Evolutionary conservation across 257 asterid genomes (phyloP), one percentile per base, ranked within the genome.

Genomic region (Solanum piurae): DNA sequence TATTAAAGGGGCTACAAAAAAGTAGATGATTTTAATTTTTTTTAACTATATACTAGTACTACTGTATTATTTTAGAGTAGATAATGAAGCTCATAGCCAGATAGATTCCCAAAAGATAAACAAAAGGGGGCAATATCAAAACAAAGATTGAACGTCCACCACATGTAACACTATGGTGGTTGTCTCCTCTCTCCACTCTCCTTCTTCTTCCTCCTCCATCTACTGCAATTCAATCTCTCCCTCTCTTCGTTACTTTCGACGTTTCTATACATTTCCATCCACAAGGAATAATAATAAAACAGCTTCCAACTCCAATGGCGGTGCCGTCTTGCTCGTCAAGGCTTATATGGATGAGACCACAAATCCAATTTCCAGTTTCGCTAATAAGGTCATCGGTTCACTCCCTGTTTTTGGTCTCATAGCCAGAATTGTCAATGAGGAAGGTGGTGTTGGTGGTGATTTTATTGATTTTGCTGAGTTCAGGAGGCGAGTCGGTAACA

Each of bases 371-470:
- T 92, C 98, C 76, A 93, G 95, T 31, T 91, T 96, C 73, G 98
- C 92, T 38, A 97, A 88, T 20, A 97, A 96, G 83, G 91, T 97
- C 79, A 92, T 97, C 66, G 99, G 99, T 71, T 89, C 98, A 7
- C 98, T 97, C 20, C 99, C 99, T 9, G 96, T 97, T 40, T 62
- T 96, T 18, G 99, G 99, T 11, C 98, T 97, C 44, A 37, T 95
- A 27, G 98, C 97, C 75, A 92, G 99, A 90, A 96, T 95, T 84
- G 4, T 93, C 86, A 96, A 92, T 86, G 98, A 92, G 66, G 99
- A 97, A 88, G 99, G 98, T 21, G 99, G 99, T 62, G 94, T 97
- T 27, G 98, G 99, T 11, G 92, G 94, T 2, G 99, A 97, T 66
- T 88, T 93, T 13, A 89, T 95, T 80, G 99, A 97, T 89, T 95